Conservation (phyloP, 441 rosid genomes). For the Omphalea diandra region DNA sequence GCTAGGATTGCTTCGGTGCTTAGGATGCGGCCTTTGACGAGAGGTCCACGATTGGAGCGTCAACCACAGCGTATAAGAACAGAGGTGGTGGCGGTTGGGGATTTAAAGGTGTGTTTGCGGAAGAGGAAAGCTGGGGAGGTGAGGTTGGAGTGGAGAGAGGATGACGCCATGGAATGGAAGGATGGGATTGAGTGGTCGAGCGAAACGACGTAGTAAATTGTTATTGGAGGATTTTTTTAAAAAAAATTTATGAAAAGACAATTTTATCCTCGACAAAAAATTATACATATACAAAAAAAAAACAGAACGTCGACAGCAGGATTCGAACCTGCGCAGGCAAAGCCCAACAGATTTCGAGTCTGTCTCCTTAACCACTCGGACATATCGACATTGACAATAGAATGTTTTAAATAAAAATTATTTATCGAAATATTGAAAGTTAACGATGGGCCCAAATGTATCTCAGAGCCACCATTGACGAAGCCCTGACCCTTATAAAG, state of each 20-base stretch:
- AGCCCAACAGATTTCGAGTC: conserved; percentile 99
- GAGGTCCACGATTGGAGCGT: conserved; percentile 71
- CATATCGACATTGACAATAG: too few relatives aligned
- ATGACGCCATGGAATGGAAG: too few relatives aligned
- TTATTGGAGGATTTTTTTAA: not conserved
- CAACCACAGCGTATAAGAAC: conserved; percentile 46
- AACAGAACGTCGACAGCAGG: conserved; percentile 96
- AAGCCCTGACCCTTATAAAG: too few relatives aligned
- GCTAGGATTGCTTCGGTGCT: conserved; percentile 88
- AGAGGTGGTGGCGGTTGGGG: conserved; percentile 11
- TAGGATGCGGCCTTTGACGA: conserved; percentile 68
- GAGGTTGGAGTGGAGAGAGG: not conserved
- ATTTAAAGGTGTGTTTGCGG: conserved; percentile 8
- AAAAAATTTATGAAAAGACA: not conserved
- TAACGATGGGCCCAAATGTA: too few relatives aligned
- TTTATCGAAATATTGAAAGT: too few relatives aligned
- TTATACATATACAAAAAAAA: too few relatives aligned
- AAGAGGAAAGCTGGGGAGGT: conserved; percentile 5
- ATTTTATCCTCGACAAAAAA: not conserved
- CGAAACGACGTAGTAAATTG: not conserved
- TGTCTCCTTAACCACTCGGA: conserved; percentile 99
- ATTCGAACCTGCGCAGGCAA: conserved; percentile 99
- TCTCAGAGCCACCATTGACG: too few relatives aligned
- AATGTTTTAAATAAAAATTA: too few relatives aligned
- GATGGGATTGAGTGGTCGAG: not conserved